Evolutionary conservation across 164 flowering plant genomes (phyloP).

Genomic region (Saururus chinensis): DNA sequence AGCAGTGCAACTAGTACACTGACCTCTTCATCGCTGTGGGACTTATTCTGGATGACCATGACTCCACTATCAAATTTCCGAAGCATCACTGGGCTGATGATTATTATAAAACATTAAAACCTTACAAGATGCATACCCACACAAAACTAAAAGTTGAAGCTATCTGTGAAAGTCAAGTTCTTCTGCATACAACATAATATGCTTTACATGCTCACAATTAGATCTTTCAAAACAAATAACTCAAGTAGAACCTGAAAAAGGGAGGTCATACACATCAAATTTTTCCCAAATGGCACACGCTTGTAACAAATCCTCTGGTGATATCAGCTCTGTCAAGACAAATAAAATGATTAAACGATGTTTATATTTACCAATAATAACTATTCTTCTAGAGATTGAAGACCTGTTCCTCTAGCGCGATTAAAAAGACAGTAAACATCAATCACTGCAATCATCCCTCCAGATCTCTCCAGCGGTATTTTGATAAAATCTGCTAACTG

Average conservation of each 20-base stretch:
- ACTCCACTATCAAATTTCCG: conserved; percentile 98
- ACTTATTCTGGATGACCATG: conserved; percentile 86
- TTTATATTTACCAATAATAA: too few species aligned
- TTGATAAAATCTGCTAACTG: conserved; percentile 97
- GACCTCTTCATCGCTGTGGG: conserved; percentile 96
- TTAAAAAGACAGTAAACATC: conserved; percentile 91
- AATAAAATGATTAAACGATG: not conserved
- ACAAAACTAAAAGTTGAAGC: not conserved
- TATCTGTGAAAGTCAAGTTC: not conserved
- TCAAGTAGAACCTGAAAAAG: conserved; percentile 11
- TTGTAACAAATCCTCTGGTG: conserved; percentile 90
- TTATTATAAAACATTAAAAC: not conserved
- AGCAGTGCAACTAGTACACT: not conserved
- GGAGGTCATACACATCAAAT: conserved; percentile 74
- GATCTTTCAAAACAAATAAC: conserved; percentile 4
- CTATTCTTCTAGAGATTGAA: not conserved
- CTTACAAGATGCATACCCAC: not conserved
- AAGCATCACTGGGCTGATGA: conserved; percentile 74
- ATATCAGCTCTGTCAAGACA: conserved; percentile 61
- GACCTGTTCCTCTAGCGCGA: conserved; percentile 98
- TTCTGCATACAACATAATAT: not conserved
- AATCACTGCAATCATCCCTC: conserved; percentile 88
- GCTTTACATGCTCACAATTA: not conserved
- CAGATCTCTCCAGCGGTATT: conserved; percentile 78
- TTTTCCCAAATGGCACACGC: conserved; percentile 97